Percentiles rank a stretch among this genome's conserved stretches.
Evolutionary conservation across 192 early-diverging fungal species (phyloP).

Genomic region (Umbelopsis sp.): DNA sequence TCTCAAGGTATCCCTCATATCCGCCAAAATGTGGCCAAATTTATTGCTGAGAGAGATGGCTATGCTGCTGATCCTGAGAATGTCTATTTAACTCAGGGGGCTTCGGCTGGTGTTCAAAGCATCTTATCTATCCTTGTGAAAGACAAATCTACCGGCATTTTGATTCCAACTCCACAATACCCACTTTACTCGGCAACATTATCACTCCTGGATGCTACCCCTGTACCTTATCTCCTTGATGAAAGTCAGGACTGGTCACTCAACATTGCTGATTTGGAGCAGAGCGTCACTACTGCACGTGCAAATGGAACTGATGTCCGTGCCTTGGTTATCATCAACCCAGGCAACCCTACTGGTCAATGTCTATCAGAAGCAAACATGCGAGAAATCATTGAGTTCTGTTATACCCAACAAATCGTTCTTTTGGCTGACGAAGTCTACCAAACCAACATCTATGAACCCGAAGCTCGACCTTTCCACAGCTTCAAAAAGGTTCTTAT

Average conservation of each 20-base stretch:
- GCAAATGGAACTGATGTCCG: slow-evolving; percentile 80
- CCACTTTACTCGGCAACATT: slow-evolving; percentile 95
- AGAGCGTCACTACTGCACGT: slow-evolving; percentile 60
- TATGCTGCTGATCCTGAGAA: slow-evolving; percentile 75
- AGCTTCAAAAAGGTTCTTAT: slow-evolving; percentile 95
- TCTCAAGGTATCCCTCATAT: slow-evolving; percentile 88
- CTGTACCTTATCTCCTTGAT: slow-evolving; percentile 93
- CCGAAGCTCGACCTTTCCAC: slow-evolving; percentile 78
- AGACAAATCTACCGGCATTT: slow-evolving; percentile 81
- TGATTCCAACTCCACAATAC: slow-evolving; percentile 99
- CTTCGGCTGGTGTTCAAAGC: slow-evolving; percentile 89
- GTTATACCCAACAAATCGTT: slow-evolving; percentile 76
- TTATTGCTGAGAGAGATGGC: slow-evolving; percentile 90
- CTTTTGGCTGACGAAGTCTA: slow-evolving; percentile 97
- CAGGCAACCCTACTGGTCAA: slow-evolving; percentile 98
- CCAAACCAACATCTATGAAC: slow-evolving; percentile 92
- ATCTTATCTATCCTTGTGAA: slow-evolving; percentile 84
- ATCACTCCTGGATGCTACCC: slow-evolving; percentile 74
- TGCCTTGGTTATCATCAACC: slow-evolving; percentile 95
- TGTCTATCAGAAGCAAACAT: slow-evolving; percentile 79
- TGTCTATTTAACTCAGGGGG: slow-evolving; percentile 94
- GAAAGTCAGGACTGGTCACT: slow-evolving; percentile 85
- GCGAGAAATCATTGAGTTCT: slow-evolving; percentile 85
- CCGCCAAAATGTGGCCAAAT: slow-evolving; percentile 82
- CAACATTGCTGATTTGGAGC: slow-evolving; percentile 63